Evolutionary conservation across 192 early-diverging fungal genomes (phyloP).

Genomic region (Allomyces macrogynus): DNA sequence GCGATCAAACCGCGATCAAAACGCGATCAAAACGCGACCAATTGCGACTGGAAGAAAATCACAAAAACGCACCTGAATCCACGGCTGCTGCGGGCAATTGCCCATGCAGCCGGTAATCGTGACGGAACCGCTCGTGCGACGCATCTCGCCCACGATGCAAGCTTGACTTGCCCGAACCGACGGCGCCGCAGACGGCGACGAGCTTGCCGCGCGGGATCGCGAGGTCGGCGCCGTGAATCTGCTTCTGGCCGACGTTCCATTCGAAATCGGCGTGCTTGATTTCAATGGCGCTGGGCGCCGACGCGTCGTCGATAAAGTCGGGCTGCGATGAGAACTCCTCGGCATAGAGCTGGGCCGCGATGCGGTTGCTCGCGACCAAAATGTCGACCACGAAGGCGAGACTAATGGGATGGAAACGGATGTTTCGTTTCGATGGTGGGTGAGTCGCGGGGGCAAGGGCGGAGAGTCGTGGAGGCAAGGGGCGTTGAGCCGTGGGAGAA

Average conservation of each 20-base stretch:
- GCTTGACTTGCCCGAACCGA: conserved; percentile 19
- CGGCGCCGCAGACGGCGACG: background rate
- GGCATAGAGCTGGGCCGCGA: background rate
- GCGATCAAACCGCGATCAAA: too few relatives aligned
- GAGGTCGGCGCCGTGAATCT: background rate
- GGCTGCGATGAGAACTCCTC: background rate
- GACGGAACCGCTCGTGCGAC: conserved; percentile 30
- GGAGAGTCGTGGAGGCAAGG: too few relatives aligned
- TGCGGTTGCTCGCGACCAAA: background rate
- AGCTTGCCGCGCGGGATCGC: background rate
- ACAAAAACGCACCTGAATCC: conserved; percentile 33
- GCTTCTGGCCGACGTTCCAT: background rate
- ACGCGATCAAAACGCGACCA: too few relatives aligned
- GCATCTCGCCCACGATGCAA: conserved; percentile 68
- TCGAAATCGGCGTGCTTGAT: background rate
- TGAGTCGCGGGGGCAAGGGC: too few relatives aligned
- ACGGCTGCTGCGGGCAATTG: conserved; percentile 57
- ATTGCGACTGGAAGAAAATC: too few relatives aligned
- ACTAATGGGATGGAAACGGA: too few relatives aligned
- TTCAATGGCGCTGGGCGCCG: background rate
- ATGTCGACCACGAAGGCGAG: background rate
- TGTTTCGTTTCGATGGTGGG: too few relatives aligned
- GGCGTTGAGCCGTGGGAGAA: too few relatives aligned
- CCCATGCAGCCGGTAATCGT: conserved; percentile 38
- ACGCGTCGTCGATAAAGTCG: background rate